Percentiles rank a stretch among this genome's conserved stretches.
Conservation (phyloP, 2,329 filamentous ascomycete species). For the Apiospora sp. region DNA sequence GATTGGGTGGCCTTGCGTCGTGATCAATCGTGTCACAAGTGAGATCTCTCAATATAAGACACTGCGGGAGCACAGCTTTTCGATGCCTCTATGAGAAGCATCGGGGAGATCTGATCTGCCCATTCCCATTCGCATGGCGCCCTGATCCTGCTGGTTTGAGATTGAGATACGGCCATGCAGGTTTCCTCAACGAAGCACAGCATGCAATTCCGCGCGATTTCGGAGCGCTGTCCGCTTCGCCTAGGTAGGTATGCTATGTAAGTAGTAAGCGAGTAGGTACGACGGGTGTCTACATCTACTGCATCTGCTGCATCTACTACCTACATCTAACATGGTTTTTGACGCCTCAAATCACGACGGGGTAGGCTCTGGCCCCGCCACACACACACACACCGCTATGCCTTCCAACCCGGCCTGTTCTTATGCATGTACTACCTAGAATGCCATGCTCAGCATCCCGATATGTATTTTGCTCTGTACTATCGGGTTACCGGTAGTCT, state of each 20-base stretch:
- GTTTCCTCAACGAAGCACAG: background rate
- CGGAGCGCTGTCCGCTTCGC: background rate
- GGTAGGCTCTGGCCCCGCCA: background rate
- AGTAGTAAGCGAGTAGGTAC: background rate
- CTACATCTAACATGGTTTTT: background rate
- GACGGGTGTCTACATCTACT: background rate
- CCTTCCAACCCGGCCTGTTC: background rate
- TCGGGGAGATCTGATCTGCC: constrained; percentile 17
- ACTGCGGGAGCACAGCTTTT: background rate
- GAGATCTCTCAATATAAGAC: constrained; percentile 21
- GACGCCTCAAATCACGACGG: background rate
- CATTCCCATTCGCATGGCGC: constrained; percentile 17
- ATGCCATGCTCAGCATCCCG: background rate
- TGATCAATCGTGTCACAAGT: constrained; percentile 16
- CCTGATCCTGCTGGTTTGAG: constrained; percentile 20
- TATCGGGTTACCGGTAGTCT: constrained; percentile 1
- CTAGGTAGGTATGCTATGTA: constrained; percentile 5
- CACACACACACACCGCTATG: background rate
- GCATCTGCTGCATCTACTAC: background rate
- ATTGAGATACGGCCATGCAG: constrained; percentile 13
- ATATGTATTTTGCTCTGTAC: background rate
- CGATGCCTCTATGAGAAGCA: constrained; percentile 9
- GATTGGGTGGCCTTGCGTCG: constrained; percentile 1
- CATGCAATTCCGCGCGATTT: background rate
- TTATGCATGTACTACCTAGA: background rate